These are phyloP conservation scores for Cenchrus purpureus DNA, from an alignment of 176 grass and related monocot genomes.

Conservation along the genomic window DNA sequence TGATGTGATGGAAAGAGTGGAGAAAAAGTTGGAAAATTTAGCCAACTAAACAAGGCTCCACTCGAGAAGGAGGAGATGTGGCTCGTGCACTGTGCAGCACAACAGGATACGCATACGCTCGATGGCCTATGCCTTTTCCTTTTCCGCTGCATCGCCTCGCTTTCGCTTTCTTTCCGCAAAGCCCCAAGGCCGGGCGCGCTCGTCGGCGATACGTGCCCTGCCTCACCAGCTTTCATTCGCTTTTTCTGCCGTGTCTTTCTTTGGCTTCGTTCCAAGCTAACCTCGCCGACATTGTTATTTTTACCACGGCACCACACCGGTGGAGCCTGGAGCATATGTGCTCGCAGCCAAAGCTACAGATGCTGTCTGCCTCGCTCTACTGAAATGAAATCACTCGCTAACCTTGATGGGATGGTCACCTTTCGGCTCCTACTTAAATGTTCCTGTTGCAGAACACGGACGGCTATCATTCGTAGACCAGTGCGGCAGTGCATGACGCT, in stretches of 20 bases:
- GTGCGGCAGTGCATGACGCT: too few species aligned
- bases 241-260: background rate
- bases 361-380: background rate
- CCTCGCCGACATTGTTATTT: background rate
- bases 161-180: slow-evolving; percentile 7
- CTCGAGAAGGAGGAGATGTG: too few species aligned
- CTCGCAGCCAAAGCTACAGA: background rate
- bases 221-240: background rate
- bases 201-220: background rate
- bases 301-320: background rate
- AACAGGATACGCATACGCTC: background rate
- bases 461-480: too few species aligned
- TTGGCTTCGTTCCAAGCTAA: background rate
- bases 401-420: background rate
- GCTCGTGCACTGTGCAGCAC: background rate
- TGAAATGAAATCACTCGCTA: background rate
- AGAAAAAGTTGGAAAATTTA: too few species aligned
- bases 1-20: too few species aligned
- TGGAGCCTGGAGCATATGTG: slow-evolving; percentile 15
- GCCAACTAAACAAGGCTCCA: too few species aligned
- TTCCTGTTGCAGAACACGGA: too few species aligned
- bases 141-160: background rate
- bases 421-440: background rate
- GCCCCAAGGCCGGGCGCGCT: background rate
- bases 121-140: background rate